A percentile compares a stretch with the other conserved stretches of the same genome.
phyloP scores from a whole-genome alignment of 2,329 filamentous ascomycete genomes.

The Byssothecium circinans region DNA sequence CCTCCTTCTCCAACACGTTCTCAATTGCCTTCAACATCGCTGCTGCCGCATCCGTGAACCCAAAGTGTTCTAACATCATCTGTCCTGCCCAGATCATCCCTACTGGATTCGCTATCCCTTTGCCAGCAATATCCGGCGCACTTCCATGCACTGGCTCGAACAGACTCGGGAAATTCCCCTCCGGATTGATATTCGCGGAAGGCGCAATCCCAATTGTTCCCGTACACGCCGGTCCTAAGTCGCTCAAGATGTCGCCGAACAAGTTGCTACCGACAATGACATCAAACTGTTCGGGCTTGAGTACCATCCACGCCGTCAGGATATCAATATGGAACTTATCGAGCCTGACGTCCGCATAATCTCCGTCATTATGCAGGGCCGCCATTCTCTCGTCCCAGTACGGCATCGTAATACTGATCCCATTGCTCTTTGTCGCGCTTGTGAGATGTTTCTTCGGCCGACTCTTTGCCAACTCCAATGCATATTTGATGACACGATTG shows the following conservation, averaged over 20 bases:
- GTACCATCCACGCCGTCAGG: constrained; percentile 7
- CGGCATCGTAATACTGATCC: constrained; percentile 6
- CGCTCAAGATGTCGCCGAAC: constrained; percentile 14
- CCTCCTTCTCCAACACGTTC: constrained; percentile 1
- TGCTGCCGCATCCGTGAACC: constrained; percentile 4
- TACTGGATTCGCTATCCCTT: constrained; percentile 17
- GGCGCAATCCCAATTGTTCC: constrained; percentile 15
- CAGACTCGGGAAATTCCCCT: constrained; percentile 5
- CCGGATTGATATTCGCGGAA: constrained; percentile 9
- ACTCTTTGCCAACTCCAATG: constrained; percentile 3
- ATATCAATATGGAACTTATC: constrained; percentile 12
- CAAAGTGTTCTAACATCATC: constrained; percentile 9
- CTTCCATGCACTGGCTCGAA: constrained; percentile 17
- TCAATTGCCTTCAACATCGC: constrained; percentile 10
- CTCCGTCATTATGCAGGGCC: background rate
- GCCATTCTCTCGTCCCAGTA: constrained; percentile 8
- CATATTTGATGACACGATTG: constrained; percentile 6
- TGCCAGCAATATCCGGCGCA: constrained; percentile 15
- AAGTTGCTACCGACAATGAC: constrained; percentile 11
- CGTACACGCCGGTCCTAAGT: constrained; percentile 8
- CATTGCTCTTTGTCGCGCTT: constrained; percentile 13
- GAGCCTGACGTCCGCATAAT: constrained; percentile 5
- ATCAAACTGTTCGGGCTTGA: constrained; percentile 7
- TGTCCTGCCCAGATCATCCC: constrained; percentile 11
- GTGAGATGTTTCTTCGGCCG: constrained; percentile 9